phyloP scores from a whole-genome alignment of 768 basidiomycete genomes.

The Chalciporus sphaerocephalus region DNA sequence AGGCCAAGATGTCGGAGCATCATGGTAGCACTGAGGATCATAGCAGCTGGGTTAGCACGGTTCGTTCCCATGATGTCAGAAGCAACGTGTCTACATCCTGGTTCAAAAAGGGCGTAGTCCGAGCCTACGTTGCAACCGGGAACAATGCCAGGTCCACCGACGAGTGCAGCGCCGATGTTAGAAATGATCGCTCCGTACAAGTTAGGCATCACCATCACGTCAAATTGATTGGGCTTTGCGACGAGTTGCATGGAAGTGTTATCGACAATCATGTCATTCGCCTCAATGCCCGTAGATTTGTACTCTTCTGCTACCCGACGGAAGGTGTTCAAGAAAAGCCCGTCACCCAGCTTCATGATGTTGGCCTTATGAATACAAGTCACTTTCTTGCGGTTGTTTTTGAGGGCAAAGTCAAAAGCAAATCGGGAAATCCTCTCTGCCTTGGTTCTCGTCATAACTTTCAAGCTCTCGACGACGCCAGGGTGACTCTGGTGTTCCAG shows the following conservation, averaged over 20 bases:
- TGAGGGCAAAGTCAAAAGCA: conserved; percentile 97
- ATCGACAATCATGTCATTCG: conserved; percentile 98
- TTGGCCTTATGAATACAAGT: conserved; percentile 99
- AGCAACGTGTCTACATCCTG: conserved; percentile 94
- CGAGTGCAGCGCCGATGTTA: conserved; percentile 97
- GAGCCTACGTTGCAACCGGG: conserved; percentile 97
- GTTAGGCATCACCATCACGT: conserved; percentile 99
- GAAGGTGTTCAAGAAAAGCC: conserved; percentile 98
- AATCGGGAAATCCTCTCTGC: conserved; percentile 95
- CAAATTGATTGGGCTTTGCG: conserved; percentile 91
- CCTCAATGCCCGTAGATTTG: conserved; percentile 84
- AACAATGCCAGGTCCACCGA: conserved; percentile 96
- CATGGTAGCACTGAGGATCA: conserved; percentile 96
- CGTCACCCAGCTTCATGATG: conserved; percentile 99
- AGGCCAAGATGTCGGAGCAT: conserved; percentile 96
- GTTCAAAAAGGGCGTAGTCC: conserved; percentile 97
- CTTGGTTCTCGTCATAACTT: conserved; percentile 93
- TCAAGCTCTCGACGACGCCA: conserved; percentile 96
- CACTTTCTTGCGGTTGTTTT: conserved; percentile 99
- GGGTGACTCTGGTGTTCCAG: conserved; percentile 97
- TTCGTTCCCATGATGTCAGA: conserved; percentile 96
- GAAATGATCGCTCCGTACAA: conserved; percentile 95
- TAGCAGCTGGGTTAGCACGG: conserved; percentile 94
- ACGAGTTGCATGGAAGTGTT: conserved; percentile 99
- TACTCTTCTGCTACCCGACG: conserved; percentile 95